phyloP scores from a whole-genome alignment of 208 protist species.

The Trichomonas gallinae region DNA sequence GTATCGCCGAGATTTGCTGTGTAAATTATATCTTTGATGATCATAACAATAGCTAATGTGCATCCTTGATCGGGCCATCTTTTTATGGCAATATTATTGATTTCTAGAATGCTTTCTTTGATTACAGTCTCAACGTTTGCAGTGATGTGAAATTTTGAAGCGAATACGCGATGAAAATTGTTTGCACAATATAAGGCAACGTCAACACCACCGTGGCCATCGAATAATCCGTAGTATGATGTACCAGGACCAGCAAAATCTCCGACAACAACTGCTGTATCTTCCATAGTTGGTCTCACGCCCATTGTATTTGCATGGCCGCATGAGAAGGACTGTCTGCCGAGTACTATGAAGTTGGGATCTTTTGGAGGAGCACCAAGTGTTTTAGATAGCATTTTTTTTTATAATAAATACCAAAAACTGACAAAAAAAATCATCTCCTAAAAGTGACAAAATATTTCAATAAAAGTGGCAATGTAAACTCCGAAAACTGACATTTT shows the following conservation, averaged over 20 bases:
- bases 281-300: not conserved
- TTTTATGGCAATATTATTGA: not conserved
- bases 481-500: too few species aligned
- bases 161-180: not conserved
- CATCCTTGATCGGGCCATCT: not conserved
- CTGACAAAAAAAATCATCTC: too few species aligned
- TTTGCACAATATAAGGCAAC: not conserved
- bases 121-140: not conserved
- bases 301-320: not conserved
- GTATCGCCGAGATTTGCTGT: not conserved
- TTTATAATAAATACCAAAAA: too few species aligned
- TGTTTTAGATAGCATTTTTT: not conserved
- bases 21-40: not conserved
- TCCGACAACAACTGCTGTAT: not conserved
- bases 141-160: not conserved
- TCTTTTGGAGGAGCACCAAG: not conserved
- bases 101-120: not conserved
- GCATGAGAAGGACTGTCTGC: not conserved
- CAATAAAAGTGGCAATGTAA: too few species aligned
- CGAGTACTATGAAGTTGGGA: not conserved
- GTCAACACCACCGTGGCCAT: not conserved
- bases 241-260: not conserved
- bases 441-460: too few species aligned
- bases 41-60: not conserved
- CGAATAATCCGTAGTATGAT: not conserved